Base-by-base conservation (phyloP, 345 rosid genomes). In the Citrus cavaleriei region DNA sequence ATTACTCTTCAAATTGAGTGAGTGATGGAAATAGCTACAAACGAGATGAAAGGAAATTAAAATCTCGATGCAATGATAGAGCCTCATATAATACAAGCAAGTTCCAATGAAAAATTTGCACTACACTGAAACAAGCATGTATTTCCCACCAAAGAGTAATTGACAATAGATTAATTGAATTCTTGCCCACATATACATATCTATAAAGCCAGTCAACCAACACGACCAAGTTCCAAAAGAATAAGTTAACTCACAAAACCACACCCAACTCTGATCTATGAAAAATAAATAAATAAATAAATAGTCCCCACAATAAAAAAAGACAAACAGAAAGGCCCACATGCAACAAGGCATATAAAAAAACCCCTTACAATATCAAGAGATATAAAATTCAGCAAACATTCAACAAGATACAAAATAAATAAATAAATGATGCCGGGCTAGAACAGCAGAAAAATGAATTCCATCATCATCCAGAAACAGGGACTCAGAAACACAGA, bases 161-260 rank as follows among this genome's bases (percentile, higher is more conserved):
- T 66, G 1, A 54, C 24, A 34, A 2, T 38, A 59, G 55, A 25
- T 10, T 40, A 38, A 30, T 72, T 4, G 70, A 70, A 71, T 65
- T 42, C 30, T 60, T 37, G 35, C 70, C 32, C 59, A 77, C 30
- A 12, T 42, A 42, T 42, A 63, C 28, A 77, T 16, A 77, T 3
- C 19, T 51, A 35, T 8, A 46, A 75, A 82, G 60, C 77, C 82
- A 82, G 73, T 75, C 78, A 85, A 64, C 88, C 78, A 82, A 85
- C 78, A 61, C 21, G 68, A 71, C 40, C 70, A 70, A 75, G 67
- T 62, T 78, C 75, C 73, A 66, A 75, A 34, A 51, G 62, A 74
- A 63, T 55, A 71, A 77, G 80, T 68, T 68, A 82, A 55, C 76
- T 32, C 76, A 76, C 59, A 66, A 68, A 67, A 72, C 72, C 78